Evolutionary conservation across 345 rosid species (phyloP), one percentile per base, ranked within the genome.

Genomic region (Rhodamnia rubescens): DNA sequence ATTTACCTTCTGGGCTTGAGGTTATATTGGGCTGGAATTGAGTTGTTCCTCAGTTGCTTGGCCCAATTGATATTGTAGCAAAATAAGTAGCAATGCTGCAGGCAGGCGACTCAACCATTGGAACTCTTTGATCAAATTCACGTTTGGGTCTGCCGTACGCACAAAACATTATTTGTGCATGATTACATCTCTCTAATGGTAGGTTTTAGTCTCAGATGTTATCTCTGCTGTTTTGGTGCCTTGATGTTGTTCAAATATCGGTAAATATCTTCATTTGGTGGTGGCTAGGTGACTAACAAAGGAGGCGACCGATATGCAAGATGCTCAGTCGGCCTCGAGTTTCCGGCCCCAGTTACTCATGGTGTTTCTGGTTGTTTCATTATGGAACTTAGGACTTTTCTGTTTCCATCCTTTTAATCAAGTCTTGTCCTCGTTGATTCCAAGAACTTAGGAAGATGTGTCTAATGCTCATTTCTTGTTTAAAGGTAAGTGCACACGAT

Each of bases 401-500:
- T 69, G 78, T 36, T 32, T 32, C 24, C 47, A 36, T 69, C 78
- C 78, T 69, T 69, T 36, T 32, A 69, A 18, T 69, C 24, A 0
- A 32, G 24, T 2, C 78, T 69, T 18, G 78, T 26, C 78, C 22
- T 36, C 24, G 36, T 32, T 32, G 47, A 8, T 69, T 69, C 47
- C 78, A 69, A 18, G 20, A 36, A 69, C 18, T 21, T 24, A 36
- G 47, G 9, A 69, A 18, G 15, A 18, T 11, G 10, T 53, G 22
- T 40, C 78, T 36, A 44, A 36, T 69, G 47, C 20, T 69, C 47
- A 18, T 69, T 69, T 69, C 78, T 18, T 36, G 78, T 69, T 32
- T 13, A 9, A 36, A 69, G 78, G 84, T 59, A 74, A 78, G 61
- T 88, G 24, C 56, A 91, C 92, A 9, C 83, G 87, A 49, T 87